phyloP scores from a whole-genome alignment of 257 asterid species.

The Agastache rugosa region DNA sequence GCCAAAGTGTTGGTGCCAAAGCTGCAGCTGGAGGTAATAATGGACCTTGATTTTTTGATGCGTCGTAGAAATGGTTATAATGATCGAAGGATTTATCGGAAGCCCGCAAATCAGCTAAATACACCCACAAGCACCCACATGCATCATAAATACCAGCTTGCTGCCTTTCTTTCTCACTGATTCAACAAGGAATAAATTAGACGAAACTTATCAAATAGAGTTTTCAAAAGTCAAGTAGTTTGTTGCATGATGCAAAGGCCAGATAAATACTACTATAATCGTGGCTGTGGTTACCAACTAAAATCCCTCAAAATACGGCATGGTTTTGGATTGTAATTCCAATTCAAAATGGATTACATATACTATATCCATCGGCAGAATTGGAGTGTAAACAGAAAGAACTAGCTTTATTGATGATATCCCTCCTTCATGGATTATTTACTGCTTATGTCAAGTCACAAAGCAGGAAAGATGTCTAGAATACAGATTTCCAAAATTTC shows the following conservation, averaged over 20 bases:
- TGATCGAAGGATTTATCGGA: conserved; percentile 75
- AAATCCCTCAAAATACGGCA: neutral
- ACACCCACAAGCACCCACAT: conserved; percentile 89
- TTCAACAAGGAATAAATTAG: conserved; percentile 18
- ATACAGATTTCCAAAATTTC: neutral
- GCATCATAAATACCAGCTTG: conserved; percentile 83
- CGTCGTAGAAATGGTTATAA: conserved; percentile 82
- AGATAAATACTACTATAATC: conserved; percentile 2
- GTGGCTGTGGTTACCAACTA: conserved; percentile 14
- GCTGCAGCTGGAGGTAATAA: conserved; percentile 98
- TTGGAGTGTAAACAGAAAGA: neutral
- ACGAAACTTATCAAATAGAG: neutral
- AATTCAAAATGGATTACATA: neutral
- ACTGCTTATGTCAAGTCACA: conserved; percentile 6
- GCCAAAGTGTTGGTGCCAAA: conserved; percentile 98
- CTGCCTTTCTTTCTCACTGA: conserved; percentile 93
- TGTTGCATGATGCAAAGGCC: conserved; percentile 19
- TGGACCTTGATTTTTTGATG: conserved; percentile 68
- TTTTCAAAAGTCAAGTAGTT: neutral
- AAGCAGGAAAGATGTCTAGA: conserved; percentile 16
- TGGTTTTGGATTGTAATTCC: neutral
- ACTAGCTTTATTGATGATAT: conserved; percentile 6
- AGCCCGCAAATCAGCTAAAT: conserved; percentile 79
- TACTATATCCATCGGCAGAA: neutral
- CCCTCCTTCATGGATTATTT: neutral